phyloP scores from a whole-genome alignment of 148 eudicot species.

The Silene uniflora region DNA sequence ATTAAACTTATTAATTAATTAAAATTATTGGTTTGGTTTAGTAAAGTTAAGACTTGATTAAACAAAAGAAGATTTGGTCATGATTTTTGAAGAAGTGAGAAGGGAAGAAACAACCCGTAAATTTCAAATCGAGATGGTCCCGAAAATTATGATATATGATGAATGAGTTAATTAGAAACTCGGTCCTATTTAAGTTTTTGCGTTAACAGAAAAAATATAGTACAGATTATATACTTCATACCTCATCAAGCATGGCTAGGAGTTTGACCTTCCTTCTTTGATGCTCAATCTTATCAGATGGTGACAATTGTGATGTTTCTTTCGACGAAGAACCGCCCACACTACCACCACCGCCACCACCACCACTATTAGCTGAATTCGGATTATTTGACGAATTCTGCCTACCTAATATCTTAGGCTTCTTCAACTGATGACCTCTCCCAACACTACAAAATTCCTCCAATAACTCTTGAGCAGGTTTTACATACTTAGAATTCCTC shows the following conservation, averaged over 20 bases:
- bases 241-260: slow-evolving; percentile 92
- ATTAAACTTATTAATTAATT: neutral
- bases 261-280: slow-evolving; percentile 97
- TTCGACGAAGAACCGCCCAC: slow-evolving; percentile 35
- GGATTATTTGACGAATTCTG: slow-evolving; percentile 25
- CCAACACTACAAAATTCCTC: slow-evolving; percentile 94
- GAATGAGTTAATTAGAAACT: too few species aligned
- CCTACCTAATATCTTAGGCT: slow-evolving; percentile 36
- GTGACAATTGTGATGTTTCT: slow-evolving; percentile 58
- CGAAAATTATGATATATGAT: neutral
- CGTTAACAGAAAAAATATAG: neutral
- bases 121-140: neutral
- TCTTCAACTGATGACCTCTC: slow-evolving; percentile 51
- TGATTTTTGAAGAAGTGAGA: slow-evolving; percentile 26
- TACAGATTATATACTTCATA: slow-evolving; percentile 28
- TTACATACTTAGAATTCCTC: slow-evolving; percentile 70
- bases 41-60: slow-evolving; percentile 28
- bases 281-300: slow-evolving; percentile 82
- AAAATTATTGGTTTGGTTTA: slow-evolving; percentile 22
- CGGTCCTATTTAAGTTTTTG: too few species aligned
- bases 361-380: slow-evolving; percentile 23
- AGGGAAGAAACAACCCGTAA: neutral
- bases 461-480: slow-evolving; percentile 72
- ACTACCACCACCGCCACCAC: slow-evolving; percentile 32
- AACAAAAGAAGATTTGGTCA: slow-evolving; percentile 36